These are phyloP conservation scores for Magnaporthiopsis incrustans DNA, from an alignment of 2,329 filamentous ascomycete species.

Conservation along the genomic window DNA sequence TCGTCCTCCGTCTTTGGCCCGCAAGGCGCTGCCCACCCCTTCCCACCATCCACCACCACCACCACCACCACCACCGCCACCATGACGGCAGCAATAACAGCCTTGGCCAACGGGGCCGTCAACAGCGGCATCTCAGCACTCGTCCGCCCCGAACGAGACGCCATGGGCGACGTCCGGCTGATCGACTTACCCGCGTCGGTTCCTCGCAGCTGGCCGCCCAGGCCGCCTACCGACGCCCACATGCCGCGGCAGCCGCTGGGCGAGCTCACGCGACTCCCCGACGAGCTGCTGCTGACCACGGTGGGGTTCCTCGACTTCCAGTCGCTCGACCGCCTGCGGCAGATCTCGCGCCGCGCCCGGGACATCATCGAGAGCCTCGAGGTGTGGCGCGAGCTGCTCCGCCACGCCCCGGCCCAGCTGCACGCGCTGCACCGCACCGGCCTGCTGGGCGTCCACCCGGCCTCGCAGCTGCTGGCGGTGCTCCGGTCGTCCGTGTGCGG, in stretches of 20 bases:
- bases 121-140: background rate
- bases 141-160: background rate
- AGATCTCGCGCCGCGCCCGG: background rate
- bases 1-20: background rate
- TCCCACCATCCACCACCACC: background rate
- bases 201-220: background rate
- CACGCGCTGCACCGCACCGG: background rate
- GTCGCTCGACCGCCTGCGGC: slow-evolving; percentile 1
- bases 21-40: background rate
- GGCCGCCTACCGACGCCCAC: background rate
- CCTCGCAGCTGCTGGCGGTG: background rate
- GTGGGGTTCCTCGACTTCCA: slow-evolving; percentile 1
- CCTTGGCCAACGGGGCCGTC: background rate
- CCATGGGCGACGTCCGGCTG: background rate
- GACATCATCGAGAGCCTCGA: background rate
- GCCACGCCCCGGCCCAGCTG: background rate
- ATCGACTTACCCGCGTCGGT: background rate
- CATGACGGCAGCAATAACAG: background rate
- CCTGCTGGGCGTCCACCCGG: background rate
- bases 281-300: slow-evolving; percentile 1
- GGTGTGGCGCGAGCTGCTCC: background rate
- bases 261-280: background rate
- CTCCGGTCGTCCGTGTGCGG: slow-evolving; percentile 1
- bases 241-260: background rate
- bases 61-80: background rate